Conservation (phyloP, 2,329 filamentous ascomycete genomes). For the Ophiosphaerella korrae region DNA sequence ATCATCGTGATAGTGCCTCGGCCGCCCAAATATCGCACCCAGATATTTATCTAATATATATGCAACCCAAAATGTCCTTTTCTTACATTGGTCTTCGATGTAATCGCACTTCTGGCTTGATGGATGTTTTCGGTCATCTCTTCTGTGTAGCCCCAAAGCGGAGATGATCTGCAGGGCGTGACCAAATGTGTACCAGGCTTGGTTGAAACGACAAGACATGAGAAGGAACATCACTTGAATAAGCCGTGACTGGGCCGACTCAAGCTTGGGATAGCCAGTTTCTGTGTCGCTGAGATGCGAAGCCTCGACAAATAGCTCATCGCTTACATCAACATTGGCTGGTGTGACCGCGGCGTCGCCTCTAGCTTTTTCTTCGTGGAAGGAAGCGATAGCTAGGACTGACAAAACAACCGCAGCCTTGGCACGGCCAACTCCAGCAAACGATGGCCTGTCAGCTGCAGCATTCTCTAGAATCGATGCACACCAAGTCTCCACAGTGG, state of each 20-base stretch:
- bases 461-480: conserved; percentile 20
- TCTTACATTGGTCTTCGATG: conserved; percentile 58
- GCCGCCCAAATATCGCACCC: conserved; percentile 64
- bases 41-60: conserved; percentile 67
- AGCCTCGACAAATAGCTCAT: conserved; percentile 50
- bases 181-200: conserved; percentile 65
- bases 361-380: conserved; percentile 51
- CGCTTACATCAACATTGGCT: conserved; percentile 39
- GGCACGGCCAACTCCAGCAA: conserved; percentile 50
- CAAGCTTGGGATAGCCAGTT: conserved; percentile 57
- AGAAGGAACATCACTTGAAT: conserved; percentile 63
- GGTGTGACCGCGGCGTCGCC: conserved; percentile 27
- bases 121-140: conserved; percentile 38
- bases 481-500: conserved; percentile 57
- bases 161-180: conserved; percentile 59
- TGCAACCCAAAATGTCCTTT: conserved; percentile 65
- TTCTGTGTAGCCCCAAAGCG: conserved; percentile 49
- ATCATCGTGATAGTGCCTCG: conserved; percentile 64
- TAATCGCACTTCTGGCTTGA: conserved; percentile 42
- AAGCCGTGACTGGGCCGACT: conserved; percentile 61
- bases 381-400: conserved; percentile 54
- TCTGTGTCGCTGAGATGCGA: conserved; percentile 51
- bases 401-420: conserved; percentile 47
- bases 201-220: conserved; percentile 62
- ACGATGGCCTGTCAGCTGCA: conserved; percentile 34